These are phyloP conservation scores for Irpex lacteus DNA, from an alignment of 1,284 basidiomycete species.

Conservation along the genomic window DNA sequence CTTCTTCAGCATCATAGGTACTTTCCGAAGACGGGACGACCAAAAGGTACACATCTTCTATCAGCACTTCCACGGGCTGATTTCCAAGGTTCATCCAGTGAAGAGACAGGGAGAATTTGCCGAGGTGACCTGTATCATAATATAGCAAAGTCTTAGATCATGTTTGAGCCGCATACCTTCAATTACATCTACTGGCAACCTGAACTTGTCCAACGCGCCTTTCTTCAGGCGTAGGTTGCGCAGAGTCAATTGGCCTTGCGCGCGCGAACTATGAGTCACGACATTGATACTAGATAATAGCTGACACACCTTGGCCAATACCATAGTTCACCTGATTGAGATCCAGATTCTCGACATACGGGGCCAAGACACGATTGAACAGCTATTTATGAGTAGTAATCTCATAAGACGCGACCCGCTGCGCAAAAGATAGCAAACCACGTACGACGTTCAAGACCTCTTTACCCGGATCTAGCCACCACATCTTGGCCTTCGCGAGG, in stretches of 20 bases:
- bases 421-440: conserved; percentile 4
- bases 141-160: not conserved
- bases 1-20: conserved; percentile 80
- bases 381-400: conserved; percentile 42
- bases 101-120: conserved; percentile 89
- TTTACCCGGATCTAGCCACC: conserved; percentile 79
- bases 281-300: not conserved
- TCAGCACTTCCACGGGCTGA: conserved; percentile 87
- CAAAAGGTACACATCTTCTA: conserved; percentile 95
- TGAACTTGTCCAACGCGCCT: conserved; percentile 94
- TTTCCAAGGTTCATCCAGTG: conserved; percentile 95
- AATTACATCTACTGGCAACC: conserved; percentile 93
- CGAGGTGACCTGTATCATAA: conserved; percentile 76
- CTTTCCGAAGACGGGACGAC: conserved; percentile 81
- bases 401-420: not conserved
- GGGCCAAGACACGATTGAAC: conserved; percentile 90
- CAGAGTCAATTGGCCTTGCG: conserved; percentile 81
- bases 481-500: conserved; percentile 44
- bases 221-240: conserved; percentile 87
- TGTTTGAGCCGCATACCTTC: conserved; percentile 60
- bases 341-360: conserved; percentile 97
- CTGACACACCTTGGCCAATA: conserved; percentile 76
- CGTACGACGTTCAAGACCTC: conserved; percentile 74
- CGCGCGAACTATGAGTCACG: conserved; percentile 1
- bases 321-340: conserved; percentile 94